Evolutionary conservation across 1,284 basidiomycete species (phyloP).

Genomic region (Microbotryomycetes sp.): DNA sequence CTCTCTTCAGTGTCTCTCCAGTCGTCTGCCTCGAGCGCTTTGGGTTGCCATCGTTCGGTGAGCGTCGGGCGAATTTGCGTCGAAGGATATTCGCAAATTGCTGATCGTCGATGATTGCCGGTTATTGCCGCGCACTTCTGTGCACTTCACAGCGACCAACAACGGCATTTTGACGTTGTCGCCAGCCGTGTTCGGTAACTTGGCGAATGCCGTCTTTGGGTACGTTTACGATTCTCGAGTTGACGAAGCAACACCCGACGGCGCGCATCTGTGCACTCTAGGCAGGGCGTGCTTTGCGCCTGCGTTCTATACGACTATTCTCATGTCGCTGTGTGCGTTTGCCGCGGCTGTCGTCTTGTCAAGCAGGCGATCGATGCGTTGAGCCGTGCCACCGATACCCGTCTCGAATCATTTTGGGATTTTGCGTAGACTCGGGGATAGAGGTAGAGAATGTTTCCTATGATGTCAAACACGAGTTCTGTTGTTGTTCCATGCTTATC

Average conservation of each 20-base stretch:
- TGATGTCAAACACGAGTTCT: no score
- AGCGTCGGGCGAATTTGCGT: not conserved
- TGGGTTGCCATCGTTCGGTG: conserved; percentile 4
- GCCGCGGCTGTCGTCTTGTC: conserved; percentile 5
- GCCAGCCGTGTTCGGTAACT: conserved; percentile 12
- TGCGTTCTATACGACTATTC: conserved; percentile 13
- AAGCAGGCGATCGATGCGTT: not conserved
- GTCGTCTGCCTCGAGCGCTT: conserved; percentile 26
- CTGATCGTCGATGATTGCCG: conserved; percentile 3
- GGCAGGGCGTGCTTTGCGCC: conserved; percentile 14
- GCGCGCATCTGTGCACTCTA: conserved; percentile 7
- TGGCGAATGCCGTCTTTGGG: conserved; percentile 16
- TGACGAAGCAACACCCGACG: not conserved
- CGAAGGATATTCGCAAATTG: no score
- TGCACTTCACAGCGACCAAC: not conserved
- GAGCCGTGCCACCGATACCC: no score
- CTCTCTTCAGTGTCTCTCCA: conserved; percentile 10
- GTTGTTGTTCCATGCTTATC: no score
- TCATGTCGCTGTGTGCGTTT: conserved; percentile 11
- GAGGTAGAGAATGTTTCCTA: no score
- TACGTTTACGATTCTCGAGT: conserved; percentile 21
- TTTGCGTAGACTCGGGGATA: no score
- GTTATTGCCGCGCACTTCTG: not conserved
- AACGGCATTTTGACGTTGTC: conserved; percentile 3
- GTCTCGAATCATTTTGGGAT: no score